These are phyloP conservation scores for Tolypocladium inflatum DNA, from an alignment of 2,329 filamentous ascomycete species.

Conservation along the genomic window DNA sequence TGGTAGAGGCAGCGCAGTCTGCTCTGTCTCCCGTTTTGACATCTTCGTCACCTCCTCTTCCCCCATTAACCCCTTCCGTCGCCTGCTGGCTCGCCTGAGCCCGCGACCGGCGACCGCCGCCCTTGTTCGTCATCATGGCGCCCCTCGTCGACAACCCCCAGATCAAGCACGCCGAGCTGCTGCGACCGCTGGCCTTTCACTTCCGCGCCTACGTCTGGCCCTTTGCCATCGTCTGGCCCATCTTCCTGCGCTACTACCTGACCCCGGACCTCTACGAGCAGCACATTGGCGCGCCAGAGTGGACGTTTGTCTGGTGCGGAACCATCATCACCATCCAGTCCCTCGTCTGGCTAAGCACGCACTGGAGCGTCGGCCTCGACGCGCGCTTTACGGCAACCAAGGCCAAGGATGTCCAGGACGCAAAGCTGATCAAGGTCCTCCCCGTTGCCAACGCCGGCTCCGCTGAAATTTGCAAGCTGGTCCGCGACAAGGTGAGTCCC, in stretches of 20 bases:
- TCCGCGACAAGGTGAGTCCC: constrained; percentile 56
- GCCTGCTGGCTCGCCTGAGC: background rate
- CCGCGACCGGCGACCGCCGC: background rate
- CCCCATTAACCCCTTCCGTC: background rate
- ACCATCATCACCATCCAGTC: constrained; percentile 81
- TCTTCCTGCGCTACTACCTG: constrained; percentile 83
- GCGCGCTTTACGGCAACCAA: constrained; percentile 71
- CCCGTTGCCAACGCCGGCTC: constrained; percentile 82
- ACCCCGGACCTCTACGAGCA: constrained; percentile 76
- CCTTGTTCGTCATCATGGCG: constrained; percentile 39
- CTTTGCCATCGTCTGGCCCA: constrained; percentile 83
- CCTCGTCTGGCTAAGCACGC: constrained; percentile 87
- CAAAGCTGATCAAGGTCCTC: constrained; percentile 84
- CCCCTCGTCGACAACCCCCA: constrained; percentile 85
- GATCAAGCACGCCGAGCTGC: constrained; percentile 78
- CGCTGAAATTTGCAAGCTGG: constrained; percentile 76
- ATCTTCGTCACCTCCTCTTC: background rate
- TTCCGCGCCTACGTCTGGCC: constrained; percentile 90
- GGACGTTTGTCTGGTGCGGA: constrained; percentile 93
- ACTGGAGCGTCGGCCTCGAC: constrained; percentile 89
- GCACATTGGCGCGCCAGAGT: constrained; percentile 89
- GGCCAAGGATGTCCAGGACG: constrained; percentile 61
- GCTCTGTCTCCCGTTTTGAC: background rate
- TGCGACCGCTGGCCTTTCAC: constrained; percentile 73
- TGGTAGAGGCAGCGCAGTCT: background rate